Percentiles rank a stretch among this genome's conserved stretches.
Conservation (phyloP, 2,329 filamentous ascomycete genomes). For the Calonectria montana region DNA sequence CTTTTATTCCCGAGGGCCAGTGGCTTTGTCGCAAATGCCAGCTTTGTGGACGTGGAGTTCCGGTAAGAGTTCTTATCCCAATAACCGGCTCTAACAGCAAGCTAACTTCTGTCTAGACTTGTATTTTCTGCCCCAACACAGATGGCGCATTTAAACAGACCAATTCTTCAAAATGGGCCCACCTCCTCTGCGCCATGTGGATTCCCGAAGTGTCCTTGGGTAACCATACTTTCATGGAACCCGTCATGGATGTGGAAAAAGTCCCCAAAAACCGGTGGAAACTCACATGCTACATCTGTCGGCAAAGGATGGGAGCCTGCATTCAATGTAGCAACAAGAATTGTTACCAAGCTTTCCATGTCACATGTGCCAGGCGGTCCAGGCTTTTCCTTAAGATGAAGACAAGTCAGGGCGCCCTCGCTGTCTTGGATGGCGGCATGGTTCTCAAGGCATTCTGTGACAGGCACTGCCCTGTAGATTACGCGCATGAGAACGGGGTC, state of each 20-base stretch:
- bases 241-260: slow-evolving; percentile 97
- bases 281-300: slow-evolving; percentile 94
- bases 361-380: slow-evolving; percentile 91
- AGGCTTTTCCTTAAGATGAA: slow-evolving; percentile 97
- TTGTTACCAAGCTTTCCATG: slow-evolving; percentile 97
- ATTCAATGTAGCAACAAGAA: slow-evolving; percentile 98
- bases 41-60: slow-evolving; percentile 89
- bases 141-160: slow-evolving; percentile 99
- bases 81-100: neutral
- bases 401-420: slow-evolving; percentile 82
- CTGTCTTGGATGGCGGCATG: slow-evolving; percentile 81
- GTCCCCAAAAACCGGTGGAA: slow-evolving; percentile 96
- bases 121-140: slow-evolving; percentile 98
- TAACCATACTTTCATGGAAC: slow-evolving; percentile 98
- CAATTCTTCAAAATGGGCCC: slow-evolving; percentile 95
- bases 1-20: slow-evolving; percentile 98
- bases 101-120: slow-evolving; percentile 68
- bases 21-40: slow-evolving; percentile 99
- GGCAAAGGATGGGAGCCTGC: slow-evolving; percentile 97
- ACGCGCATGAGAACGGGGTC: slow-evolving; percentile 87
- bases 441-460: slow-evolving; percentile 96
- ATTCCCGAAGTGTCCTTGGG: slow-evolving; percentile 96
- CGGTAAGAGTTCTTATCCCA: slow-evolving; percentile 63
- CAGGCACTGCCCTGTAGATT: slow-evolving; percentile 91
- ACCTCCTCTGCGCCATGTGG: slow-evolving; percentile 97